Percentiles rank a stretch among this genome's conserved stretches.
Evolutionary conservation across 805 yeast genomes (phyloP).

Genomic region (Saccharomycopsis amapae): DNA sequence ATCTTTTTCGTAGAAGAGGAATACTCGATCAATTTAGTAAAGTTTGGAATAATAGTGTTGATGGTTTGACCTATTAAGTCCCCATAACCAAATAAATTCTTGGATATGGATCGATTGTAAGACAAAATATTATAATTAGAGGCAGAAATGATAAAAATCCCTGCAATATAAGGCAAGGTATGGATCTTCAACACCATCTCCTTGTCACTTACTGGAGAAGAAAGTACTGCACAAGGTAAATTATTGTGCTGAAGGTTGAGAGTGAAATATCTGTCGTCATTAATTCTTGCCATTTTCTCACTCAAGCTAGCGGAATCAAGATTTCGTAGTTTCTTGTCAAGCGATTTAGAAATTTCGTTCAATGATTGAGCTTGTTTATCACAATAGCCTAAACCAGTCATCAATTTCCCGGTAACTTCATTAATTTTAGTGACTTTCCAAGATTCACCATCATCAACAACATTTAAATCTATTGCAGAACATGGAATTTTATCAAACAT

Average conservation of each 20-base stretch:
- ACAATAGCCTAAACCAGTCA: slow-evolving; percentile 8
- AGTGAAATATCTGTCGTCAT: slow-evolving; percentile 58
- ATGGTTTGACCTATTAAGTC: slow-evolving; percentile 42
- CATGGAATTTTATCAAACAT: slow-evolving; percentile 82
- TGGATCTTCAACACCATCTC: slow-evolving; percentile 58
- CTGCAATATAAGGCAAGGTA: slow-evolving; percentile 80
- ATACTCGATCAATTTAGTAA: slow-evolving; percentile 38
- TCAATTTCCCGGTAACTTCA: slow-evolving; percentile 22
- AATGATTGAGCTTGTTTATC: slow-evolving; percentile 16
- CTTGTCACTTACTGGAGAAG: slow-evolving; percentile 32
- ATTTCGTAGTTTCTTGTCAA: not conserved
- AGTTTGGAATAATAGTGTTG: slow-evolving; percentile 55
- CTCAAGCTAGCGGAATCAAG: not conserved
- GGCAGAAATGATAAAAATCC: slow-evolving; percentile 62
- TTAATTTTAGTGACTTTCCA: slow-evolving; percentile 24
- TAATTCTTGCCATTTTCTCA: slow-evolving; percentile 37
- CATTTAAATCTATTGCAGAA: slow-evolving; percentile 51
- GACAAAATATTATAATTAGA: slow-evolving; percentile 47
- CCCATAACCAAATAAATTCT: slow-evolving; percentile 64
- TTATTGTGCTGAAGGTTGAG: slow-evolving; percentile 34
- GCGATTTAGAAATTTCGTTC: slow-evolving; percentile 11
- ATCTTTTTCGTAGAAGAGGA: slow-evolving; percentile 28
- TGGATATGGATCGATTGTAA: slow-evolving; percentile 70
- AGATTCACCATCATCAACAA: slow-evolving; percentile 27
- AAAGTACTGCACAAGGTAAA: slow-evolving; percentile 67